Percentiles rank a stretch among this genome's conserved stretches.
Conservation (phyloP, 139 green algal species). For the Micromonas pusilla region DNA sequence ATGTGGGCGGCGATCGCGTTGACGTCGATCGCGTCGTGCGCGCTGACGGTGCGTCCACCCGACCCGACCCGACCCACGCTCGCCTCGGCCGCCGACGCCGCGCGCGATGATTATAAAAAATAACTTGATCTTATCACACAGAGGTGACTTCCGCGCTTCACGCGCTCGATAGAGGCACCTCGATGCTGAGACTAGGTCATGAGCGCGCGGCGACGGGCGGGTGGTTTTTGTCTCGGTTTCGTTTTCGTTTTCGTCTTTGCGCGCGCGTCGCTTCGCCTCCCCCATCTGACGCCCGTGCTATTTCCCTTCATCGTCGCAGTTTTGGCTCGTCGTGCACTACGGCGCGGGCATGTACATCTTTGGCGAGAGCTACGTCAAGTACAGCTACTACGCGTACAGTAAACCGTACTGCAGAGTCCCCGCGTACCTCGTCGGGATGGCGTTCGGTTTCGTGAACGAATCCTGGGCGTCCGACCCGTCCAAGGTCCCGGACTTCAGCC, state of each 20-base stretch:
- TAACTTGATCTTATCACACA: background rate
- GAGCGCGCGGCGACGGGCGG: background rate
- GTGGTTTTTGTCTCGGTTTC: background rate
- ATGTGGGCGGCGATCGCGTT: background rate
- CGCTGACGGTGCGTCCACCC: background rate
- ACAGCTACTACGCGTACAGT: slow-evolving; percentile 5
- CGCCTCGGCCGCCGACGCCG: background rate
- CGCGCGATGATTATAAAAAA: background rate
- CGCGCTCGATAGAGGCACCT: background rate
- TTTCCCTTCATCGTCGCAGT: background rate
- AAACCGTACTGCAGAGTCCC: background rate
- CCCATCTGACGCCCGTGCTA: background rate
- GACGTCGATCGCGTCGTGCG: background rate
- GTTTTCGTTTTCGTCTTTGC: too few species aligned
- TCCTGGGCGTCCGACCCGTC: background rate
- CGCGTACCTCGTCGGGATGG: background rate
- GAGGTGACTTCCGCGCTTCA: background rate
- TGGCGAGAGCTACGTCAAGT: background rate
- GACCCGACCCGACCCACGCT: too few species aligned
- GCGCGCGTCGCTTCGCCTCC: too few species aligned
- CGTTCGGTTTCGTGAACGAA: background rate
- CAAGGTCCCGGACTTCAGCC: background rate
- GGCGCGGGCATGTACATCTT: background rate
- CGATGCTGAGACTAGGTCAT: background rate
- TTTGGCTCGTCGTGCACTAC: background rate